phyloP scores from a whole-genome alignment of 108 stramenopile species.

The Cylindrotheca closterium region DNA sequence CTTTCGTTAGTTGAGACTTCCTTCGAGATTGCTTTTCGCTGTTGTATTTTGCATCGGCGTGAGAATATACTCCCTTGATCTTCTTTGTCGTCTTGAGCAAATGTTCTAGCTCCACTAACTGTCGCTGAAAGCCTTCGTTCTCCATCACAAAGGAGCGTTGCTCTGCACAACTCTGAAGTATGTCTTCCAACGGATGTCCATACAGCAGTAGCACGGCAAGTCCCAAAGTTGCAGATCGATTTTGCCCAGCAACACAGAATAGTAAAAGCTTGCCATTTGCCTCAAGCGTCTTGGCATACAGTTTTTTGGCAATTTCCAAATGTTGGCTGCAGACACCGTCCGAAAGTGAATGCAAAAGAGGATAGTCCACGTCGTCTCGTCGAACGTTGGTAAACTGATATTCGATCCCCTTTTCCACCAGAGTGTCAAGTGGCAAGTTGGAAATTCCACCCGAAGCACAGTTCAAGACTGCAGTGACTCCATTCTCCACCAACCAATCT shows the following conservation, averaged over 20 bases:
- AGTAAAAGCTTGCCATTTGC: constrained; percentile 51
- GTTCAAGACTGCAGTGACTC: constrained; percentile 72
- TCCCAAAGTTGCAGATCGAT: constrained; percentile 59
- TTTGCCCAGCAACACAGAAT: constrained; percentile 82
- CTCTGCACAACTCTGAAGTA: constrained; percentile 37
- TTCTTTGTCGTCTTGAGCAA: constrained; percentile 25
- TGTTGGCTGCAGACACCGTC: constrained; percentile 40
- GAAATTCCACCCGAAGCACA: constrained; percentile 76
- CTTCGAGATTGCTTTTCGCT: constrained; percentile 1
- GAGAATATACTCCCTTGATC: not conserved
- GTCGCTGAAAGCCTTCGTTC: constrained; percentile 73
- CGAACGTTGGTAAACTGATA: constrained; percentile 76
- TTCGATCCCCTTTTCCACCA: constrained; percentile 54
- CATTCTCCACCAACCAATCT: constrained; percentile 41
- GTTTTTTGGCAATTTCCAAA: constrained; percentile 52
- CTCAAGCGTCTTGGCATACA: constrained; percentile 46
- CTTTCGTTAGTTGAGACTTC: not conserved
- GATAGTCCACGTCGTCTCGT: constrained; percentile 65
- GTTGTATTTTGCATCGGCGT: not conserved
- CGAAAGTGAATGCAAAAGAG: constrained; percentile 55
- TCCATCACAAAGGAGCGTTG: constrained; percentile 69
- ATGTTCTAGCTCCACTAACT: constrained; percentile 63
- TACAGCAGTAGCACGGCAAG: constrained; percentile 46
- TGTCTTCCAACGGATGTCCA: constrained; percentile 52
- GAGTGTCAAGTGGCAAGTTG: constrained; percentile 62